Evolutionary conservation across 2,329 filamentous ascomycete genomes (phyloP).

Genomic region (Ceratocystis colombiana): DNA sequence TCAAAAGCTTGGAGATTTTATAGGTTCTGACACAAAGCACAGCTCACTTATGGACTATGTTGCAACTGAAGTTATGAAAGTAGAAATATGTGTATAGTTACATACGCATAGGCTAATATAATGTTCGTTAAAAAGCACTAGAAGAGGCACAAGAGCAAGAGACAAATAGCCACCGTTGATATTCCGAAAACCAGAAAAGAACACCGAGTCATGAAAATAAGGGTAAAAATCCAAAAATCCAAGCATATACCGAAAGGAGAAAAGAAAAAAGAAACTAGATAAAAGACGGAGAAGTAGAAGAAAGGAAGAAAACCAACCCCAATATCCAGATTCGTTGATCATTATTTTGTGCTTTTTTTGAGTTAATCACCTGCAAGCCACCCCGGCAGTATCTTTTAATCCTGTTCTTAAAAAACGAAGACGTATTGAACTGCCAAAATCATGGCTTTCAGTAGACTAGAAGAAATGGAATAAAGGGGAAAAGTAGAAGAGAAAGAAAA

Average conservation of each 20-base stretch:
- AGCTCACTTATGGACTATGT: background rate
- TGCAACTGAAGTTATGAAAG: background rate
- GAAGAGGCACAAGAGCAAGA: background rate
- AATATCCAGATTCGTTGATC: background rate
- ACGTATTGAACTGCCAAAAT: slow-evolving; percentile 1
- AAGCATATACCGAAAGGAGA: slow-evolving; percentile 12
- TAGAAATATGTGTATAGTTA: background rate
- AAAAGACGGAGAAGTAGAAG: background rate
- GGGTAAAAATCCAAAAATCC: background rate
- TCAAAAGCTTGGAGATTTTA: background rate
- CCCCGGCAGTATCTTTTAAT: background rate
- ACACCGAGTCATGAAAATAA: slow-evolving; percentile 1
- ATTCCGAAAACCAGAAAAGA: slow-evolving; percentile 8
- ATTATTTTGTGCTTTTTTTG: slow-evolving; percentile 7
- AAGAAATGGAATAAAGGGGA: background rate
- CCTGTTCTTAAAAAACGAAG: slow-evolving; percentile 12
- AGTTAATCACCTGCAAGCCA: background rate
- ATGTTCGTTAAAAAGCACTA: background rate
- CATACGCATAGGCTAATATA: background rate
- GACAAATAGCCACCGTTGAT: slow-evolving; percentile 6
- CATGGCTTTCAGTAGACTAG: background rate
- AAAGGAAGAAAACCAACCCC: slow-evolving; percentile 12
- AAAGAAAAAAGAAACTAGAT: slow-evolving; percentile 2
- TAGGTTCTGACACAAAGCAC: background rate
- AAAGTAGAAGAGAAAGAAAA: background rate